phyloP scores from a whole-genome alignment of 257 asterid species.

The Hygrophila difformis region DNA sequence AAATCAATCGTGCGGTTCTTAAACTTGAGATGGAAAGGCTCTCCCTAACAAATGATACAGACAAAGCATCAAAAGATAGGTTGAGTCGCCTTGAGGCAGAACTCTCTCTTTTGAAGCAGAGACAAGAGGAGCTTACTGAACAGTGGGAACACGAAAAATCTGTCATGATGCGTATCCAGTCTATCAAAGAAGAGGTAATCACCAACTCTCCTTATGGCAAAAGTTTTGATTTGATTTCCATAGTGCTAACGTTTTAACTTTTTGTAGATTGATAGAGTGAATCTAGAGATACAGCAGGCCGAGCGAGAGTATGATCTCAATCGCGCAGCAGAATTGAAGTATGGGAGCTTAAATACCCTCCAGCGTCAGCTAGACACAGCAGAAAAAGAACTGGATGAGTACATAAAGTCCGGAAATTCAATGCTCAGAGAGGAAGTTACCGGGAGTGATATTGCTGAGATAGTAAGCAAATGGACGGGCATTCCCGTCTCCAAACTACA shows the following conservation, averaged over 20 bases:
- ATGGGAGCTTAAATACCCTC: slow-evolving; percentile 76
- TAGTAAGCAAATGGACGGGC: slow-evolving; percentile 98
- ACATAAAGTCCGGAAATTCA: slow-evolving; percentile 80
- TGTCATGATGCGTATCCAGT: slow-evolving; percentile 79
- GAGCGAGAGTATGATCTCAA: slow-evolving; percentile 94
- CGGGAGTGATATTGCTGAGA: slow-evolving; percentile 79
- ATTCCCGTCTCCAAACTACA: slow-evolving; percentile 83
- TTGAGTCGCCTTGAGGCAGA: slow-evolving; percentile 76
- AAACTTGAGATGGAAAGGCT: too few species aligned
- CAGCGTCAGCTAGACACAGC: slow-evolving; percentile 86
- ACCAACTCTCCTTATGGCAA: too few species aligned
- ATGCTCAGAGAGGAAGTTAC: slow-evolving; percentile 92
- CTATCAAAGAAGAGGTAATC: slow-evolving; percentile 95
- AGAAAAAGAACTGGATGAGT: slow-evolving; percentile 69
- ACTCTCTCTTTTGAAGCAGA: slow-evolving; percentile 62
- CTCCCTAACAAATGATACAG: slow-evolving; percentile 81
- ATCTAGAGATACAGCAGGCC: slow-evolving; percentile 94
- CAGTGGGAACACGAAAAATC: slow-evolving; percentile 93
- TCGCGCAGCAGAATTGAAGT: slow-evolving; percentile 93
- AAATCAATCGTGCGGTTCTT: slow-evolving; percentile 73
- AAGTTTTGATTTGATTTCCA: neutral
- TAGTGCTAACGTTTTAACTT: slow-evolving; percentile 16
- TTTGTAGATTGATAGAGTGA: slow-evolving; percentile 81
- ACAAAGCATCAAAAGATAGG: slow-evolving; percentile 84
- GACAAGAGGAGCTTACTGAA: slow-evolving; percentile 74